A percentile compares a stretch with the other conserved stretches of the same genome.
Conservation (phyloP, 1,284 basidiomycete species). For the Leccinum holopus region DNA sequence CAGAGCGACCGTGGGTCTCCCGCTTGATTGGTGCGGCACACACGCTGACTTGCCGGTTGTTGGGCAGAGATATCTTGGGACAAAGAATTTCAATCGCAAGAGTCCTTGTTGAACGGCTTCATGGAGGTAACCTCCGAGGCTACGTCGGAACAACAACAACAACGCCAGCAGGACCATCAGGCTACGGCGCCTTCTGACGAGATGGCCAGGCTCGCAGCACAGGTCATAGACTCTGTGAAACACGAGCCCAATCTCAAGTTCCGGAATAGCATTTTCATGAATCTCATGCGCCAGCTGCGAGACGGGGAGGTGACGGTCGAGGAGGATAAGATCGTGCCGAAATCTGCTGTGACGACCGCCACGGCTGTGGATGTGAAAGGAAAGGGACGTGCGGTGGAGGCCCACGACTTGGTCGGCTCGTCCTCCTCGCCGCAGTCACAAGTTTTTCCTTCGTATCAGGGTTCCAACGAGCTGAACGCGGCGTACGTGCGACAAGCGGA, state of each 20-base stretch:
- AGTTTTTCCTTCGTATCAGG: slow-evolving; percentile 14
- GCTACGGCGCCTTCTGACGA: slow-evolving; percentile 48
- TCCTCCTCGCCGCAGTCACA: slow-evolving; percentile 12
- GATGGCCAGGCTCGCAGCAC: slow-evolving; percentile 72
- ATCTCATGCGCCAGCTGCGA: slow-evolving; percentile 82
- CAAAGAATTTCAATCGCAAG: slow-evolving; percentile 60
- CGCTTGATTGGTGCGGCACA: neutral
- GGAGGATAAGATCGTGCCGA: slow-evolving; percentile 75
- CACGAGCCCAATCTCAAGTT: slow-evolving; percentile 84
- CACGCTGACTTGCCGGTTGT: neutral
- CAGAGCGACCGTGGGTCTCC: slow-evolving; percentile 38
- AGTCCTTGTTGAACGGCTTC: slow-evolving; percentile 34
- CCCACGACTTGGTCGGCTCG: slow-evolving; percentile 3
- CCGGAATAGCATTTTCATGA: slow-evolving; percentile 83
- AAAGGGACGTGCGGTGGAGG: slow-evolving; percentile 55
- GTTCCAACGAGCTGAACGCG: slow-evolving; percentile 24
- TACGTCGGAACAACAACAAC: slow-evolving; percentile 15
- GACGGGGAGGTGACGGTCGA: slow-evolving; percentile 84
- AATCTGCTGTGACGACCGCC: slow-evolving; percentile 27
- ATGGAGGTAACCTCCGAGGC: neutral
- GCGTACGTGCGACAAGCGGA: slow-evolving; percentile 33
- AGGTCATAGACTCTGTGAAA: slow-evolving; percentile 68
- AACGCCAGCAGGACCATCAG: slow-evolving; percentile 19
- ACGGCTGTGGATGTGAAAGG: slow-evolving; percentile 54
- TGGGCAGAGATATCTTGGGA: slow-evolving; percentile 55